Base-by-base conservation (phyloP, 352 stramenopile genomes). In the Plasmopara muralis region DNA sequence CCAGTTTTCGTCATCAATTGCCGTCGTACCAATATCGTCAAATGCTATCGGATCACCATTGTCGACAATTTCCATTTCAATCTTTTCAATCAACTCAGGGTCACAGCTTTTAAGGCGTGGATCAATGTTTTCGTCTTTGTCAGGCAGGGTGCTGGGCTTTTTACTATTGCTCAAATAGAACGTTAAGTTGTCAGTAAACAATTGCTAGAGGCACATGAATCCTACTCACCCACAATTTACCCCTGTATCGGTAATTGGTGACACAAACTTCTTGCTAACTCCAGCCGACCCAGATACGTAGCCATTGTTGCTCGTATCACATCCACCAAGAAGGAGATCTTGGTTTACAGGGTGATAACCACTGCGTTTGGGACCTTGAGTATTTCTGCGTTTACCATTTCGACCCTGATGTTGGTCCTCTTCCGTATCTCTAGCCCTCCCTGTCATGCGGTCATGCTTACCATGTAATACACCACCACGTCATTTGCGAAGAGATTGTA, bases 31-130 rank as follows among this genome's bases (percentile, higher is more conserved):
- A 60, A 99, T 99, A 60, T 99, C 96, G 55, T 98, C 89, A 59
- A 99, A 99, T 10, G 89, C 95, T 29, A 98, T 72, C 1, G 83
- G 75, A 39, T 97, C 83, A 43, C 92, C 89, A 30, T 72, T 78
- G 57, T 98, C 87, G 9, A 99, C 83, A 55, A 99, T 98, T 69
- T 99, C 96, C 75, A 97, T 93, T 50, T 97, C 85, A 55, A 99
- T 98, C 55, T 97, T 97, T 46, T 97, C 78, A 37, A 98, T 88
- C 9, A 99, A 68, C 45, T 97, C 88, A 18, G 95, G 95, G 37
- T 98, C 95, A 15, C 94, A 94, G 30, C 89, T 95, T 54, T 90
- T 87, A 5, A 98, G 72, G 41, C 92, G 76, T 71, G 96, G 92
- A 40, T 97, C 95, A 37, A 98, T 77, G 28, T 98, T 81, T 25